Conservation (phyloP, 768 basidiomycete species). For the Leccinum obscurum region DNA sequence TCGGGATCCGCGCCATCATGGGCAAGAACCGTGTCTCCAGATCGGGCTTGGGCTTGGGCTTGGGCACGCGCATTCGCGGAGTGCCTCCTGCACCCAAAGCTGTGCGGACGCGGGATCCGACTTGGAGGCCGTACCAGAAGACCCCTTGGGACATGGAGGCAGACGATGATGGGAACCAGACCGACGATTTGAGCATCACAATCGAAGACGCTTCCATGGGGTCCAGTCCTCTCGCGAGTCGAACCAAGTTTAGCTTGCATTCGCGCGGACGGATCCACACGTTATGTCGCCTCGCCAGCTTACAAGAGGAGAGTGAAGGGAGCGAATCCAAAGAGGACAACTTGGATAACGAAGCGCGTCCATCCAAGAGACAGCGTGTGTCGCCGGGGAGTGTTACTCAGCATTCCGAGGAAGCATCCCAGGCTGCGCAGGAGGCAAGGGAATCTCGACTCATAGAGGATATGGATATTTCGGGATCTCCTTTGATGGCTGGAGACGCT, state of each 20-base stretch:
- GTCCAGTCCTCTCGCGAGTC: slow-evolving; percentile 31
- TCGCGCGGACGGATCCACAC: slow-evolving; percentile 9
- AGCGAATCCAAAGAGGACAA: slow-evolving; percentile 11
- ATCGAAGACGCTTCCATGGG: slow-evolving; percentile 20
- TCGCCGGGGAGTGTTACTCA: not conserved
- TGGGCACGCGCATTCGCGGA: slow-evolving; percentile 5
- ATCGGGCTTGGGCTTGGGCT: slow-evolving; percentile 26
- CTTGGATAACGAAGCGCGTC: slow-evolving; percentile 14
- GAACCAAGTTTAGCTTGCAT: slow-evolving; percentile 10
- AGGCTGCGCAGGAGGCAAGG: slow-evolving; percentile 1
- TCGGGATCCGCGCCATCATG: slow-evolving; percentile 48
- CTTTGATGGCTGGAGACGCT: slow-evolving; percentile 17
- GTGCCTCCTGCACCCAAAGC: slow-evolving; percentile 36
- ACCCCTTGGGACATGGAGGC: slow-evolving; percentile 29
- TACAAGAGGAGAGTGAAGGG: slow-evolving; percentile 31
- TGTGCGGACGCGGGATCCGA: slow-evolving; percentile 22
- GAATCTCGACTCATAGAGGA: slow-evolving; percentile 28
- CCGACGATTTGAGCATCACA: slow-evolving; percentile 6
- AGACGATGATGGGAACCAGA: slow-evolving; percentile 9
- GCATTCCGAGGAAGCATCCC: not conserved
- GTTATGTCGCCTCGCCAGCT: slow-evolving; percentile 20
- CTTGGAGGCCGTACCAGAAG: slow-evolving; percentile 20
- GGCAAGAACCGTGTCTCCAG: slow-evolving; percentile 30
- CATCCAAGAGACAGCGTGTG: slow-evolving; percentile 23
- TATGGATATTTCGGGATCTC: slow-evolving; percentile 28